phyloP scores from a whole-genome alignment of 2,329 filamentous ascomycete species.

The Orbilia brochopaga region DNA sequence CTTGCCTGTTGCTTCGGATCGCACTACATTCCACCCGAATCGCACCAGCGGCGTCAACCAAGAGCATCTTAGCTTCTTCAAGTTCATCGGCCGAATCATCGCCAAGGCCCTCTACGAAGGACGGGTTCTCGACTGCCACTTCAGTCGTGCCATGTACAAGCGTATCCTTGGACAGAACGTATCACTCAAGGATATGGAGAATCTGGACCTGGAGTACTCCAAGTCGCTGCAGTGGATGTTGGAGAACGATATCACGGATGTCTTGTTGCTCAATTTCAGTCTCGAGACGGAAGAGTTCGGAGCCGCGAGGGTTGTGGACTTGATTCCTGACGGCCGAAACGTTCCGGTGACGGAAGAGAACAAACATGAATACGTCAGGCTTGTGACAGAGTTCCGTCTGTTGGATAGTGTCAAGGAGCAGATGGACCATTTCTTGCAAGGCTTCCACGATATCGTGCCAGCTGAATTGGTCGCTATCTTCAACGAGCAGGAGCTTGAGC shows the following conservation, averaged over 20 bases:
- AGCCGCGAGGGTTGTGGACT: constrained; percentile 82
- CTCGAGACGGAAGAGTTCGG: constrained; percentile 94
- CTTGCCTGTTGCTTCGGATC: constrained; percentile 92
- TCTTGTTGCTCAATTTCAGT: constrained; percentile 95
- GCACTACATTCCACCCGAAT: constrained; percentile 98
- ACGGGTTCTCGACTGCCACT: constrained; percentile 95
- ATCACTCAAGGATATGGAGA: constrained; percentile 99
- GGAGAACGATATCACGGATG: constrained; percentile 96
- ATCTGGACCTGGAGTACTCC: constrained; percentile 97
- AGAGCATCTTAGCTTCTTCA: constrained; percentile 97
- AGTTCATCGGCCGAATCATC: constrained; percentile 97
- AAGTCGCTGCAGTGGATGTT: constrained; percentile 98
- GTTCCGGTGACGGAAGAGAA: constrained; percentile 96
- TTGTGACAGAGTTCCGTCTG: constrained; percentile 92
- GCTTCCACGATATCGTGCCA: constrained; percentile 98
- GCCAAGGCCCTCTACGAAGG: constrained; percentile 97
- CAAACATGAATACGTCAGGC: constrained; percentile 95
- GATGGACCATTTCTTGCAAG: constrained; percentile 88
- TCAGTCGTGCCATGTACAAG: constrained; percentile 98
- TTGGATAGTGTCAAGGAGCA: constrained; percentile 91
- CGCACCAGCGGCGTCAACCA: constrained; percentile 91
- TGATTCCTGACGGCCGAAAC: constrained; percentile 85
- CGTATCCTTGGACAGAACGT: constrained; percentile 92
- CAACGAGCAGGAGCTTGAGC: constrained; percentile 95
- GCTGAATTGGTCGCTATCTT: constrained; percentile 94